Base-by-base conservation (phyloP, 345 rosid species). In the Eucalyptus curtisii region DNA sequence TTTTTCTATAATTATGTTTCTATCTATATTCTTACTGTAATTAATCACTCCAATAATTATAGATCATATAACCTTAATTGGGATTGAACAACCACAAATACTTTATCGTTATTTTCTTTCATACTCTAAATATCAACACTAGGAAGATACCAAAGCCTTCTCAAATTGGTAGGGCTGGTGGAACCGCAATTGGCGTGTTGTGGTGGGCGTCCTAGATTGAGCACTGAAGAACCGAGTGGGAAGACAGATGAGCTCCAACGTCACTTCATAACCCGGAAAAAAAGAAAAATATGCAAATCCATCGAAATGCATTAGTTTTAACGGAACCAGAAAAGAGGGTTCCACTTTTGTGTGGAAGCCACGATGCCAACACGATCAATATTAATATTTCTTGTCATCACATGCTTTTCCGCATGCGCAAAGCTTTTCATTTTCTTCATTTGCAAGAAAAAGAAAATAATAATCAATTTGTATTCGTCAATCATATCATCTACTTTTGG, bases 291-390 rank as follows among this genome's bases (percentile, higher is more conserved):
- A 33, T 71, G 82, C 82, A 71, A 5, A 10, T 37, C 42, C 20
- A 20, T 76, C 27, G 14, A 22, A 20, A 76, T 68, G 82, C 82
- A 37, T 76, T 76, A 76, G 47, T 40, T 40, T 76, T 40, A 76
- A 40, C 82, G 82, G 42, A 2, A 86, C 49, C 25, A 57, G 22
- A 42, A 47, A 53, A 44, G 85, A 88, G 90, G 86, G 50, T 31
- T 45, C 88, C 91, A 89, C 92, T 90, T 90, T 90, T 90, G 93
- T 91, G 91, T 91, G 94, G 90, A 91, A 47, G 92, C 89, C 94
- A 91, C 91, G 88, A 85, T 64, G 49, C 64, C 10, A 44, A 86
- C 88, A 86, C 45, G 45, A 57, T 45, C 71, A 40, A 40, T 40
- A 76, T 40, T 76, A 76, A 37, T 17, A 40, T 40, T 40, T 20